Base-by-base conservation (phyloP, 78 protist species). In the Acrasis kona region DNA sequence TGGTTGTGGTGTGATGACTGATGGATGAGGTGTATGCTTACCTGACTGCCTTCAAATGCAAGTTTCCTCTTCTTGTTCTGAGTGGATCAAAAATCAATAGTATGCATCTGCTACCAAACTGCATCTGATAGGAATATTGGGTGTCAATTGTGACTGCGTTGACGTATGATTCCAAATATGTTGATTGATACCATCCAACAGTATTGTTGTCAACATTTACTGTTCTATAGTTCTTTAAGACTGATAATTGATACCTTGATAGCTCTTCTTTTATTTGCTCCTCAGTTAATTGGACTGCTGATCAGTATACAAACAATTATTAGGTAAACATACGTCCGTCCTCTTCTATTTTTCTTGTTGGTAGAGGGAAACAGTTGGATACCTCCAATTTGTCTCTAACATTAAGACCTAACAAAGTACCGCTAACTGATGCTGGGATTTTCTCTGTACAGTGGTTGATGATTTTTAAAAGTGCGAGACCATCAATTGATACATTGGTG, bases 131-230 rank as follows among this genome's bases (percentile, higher is more conserved):
- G 61, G 19, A n/a, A 50, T 50, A 50, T 50, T 50, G 61, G 19
- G 61, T 50, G 19, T 50, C 61, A 50, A 50, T 50, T n/a, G 19
- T n/a, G 19, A 19, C 19, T 50, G 61, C 61, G 19, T 50, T 19
- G 34, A 50, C 19, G 19, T 50, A 50, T n/a, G 19, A n/a, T 50
- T 50, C 34, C 19, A 50, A 50, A 50, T 50, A 50, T n/a, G 34
- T n/a, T n/a, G 34, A n/a, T 50, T 50, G 61, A 50, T 50, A 50
- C 61, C 61, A 50, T 50, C 61, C 61, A 50, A 50, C 61, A 50
- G 19, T 19, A 50, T 50, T 50, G 19, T 50, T 50, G 19, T 50
- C 61, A 50, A 50, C 61, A 50, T 50, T 50, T 19, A 50, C 19
- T 50, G 19, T 50, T 50, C 19, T 19, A n/a, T n/a, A 50, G 19